These are phyloP conservation scores for Colletotrichum destructivum DNA, from an alignment of 2,329 filamentous ascomycete genomes.

Conservation along the genomic window DNA sequence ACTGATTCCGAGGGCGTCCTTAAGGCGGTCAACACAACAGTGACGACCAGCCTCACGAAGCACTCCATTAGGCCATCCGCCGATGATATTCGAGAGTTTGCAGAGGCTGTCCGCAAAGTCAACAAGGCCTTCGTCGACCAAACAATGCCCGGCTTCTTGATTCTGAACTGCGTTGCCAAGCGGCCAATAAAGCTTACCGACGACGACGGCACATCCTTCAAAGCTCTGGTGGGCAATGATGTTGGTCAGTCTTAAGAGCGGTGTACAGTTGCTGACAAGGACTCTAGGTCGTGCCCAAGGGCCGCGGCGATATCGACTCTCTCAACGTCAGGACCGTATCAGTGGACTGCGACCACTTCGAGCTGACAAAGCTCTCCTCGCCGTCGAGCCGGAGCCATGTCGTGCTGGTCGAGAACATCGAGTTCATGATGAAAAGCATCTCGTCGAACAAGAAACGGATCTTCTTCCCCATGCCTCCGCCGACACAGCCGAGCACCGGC, in stretches of 20 bases:
- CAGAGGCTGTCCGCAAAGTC: constrained; percentile 43
- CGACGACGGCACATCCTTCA: constrained; percentile 7
- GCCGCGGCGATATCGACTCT: constrained; percentile 10
- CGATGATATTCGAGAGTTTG: constrained; percentile 45
- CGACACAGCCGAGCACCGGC: neutral
- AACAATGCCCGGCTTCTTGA: neutral
- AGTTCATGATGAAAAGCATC: constrained; percentile 19
- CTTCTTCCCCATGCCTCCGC: constrained; percentile 9
- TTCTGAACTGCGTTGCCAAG: constrained; percentile 27
- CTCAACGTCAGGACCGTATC: constrained; percentile 1
- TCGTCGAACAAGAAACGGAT: constrained; percentile 1
- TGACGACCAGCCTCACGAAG: constrained; percentile 25
- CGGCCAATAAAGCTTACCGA: neutral
- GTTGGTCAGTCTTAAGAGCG: neutral
- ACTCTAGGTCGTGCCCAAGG: constrained; percentile 22
- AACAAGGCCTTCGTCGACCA: constrained; percentile 35
- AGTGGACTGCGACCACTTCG: constrained; percentile 43
- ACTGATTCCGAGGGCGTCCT: constrained; percentile 44
- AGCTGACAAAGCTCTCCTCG: constrained; percentile 43
- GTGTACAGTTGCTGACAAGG: neutral
- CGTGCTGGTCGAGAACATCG: constrained; percentile 24
- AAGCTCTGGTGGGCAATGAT: constrained; percentile 6
- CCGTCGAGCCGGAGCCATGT: constrained; percentile 39
- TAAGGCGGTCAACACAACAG: constrained; percentile 42
- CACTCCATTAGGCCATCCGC: constrained; percentile 7